A percentile compares a stretch with the other conserved stretches of the same genome.
These are phyloP conservation scores for Eucalyptus fibrosa DNA, from an alignment of 345 rosid species.

Conservation along the genomic window DNA sequence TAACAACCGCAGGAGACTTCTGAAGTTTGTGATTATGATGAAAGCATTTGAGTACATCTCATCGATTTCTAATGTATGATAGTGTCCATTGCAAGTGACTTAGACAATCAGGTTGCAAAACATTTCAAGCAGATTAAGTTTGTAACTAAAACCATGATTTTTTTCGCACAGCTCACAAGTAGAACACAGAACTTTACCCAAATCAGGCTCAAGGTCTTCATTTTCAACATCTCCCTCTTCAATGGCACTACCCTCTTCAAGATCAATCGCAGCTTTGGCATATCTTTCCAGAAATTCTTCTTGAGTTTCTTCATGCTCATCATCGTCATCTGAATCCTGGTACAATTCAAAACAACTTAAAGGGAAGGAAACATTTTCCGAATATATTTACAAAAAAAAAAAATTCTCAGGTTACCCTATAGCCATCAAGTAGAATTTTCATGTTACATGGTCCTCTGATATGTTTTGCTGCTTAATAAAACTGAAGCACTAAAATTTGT, in stretches of 20 bases:
- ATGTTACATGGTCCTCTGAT: background rate
- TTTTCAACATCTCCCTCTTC: slow-evolving; percentile 73
- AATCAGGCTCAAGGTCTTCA: slow-evolving; percentile 46
- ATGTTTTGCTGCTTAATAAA: background rate
- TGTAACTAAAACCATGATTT: background rate
- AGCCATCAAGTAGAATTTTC: background rate
- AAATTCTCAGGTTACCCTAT: background rate
- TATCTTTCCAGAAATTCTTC: slow-evolving; percentile 79
- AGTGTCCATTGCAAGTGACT: background rate
- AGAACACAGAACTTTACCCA: slow-evolving; percentile 31
- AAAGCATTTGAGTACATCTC: background rate
- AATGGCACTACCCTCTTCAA: slow-evolving; percentile 27
- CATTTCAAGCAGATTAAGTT: background rate
- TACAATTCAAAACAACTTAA: background rate
- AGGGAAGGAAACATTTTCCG: background rate
- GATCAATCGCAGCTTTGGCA: slow-evolving; percentile 59
- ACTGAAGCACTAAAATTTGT: background rate
- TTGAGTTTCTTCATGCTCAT: slow-evolving; percentile 73
- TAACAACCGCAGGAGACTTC: background rate
- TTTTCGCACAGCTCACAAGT: background rate
- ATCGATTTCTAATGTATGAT: background rate
- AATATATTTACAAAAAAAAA: background rate
- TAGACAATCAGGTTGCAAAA: background rate
- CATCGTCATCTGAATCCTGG: slow-evolving; percentile 65
- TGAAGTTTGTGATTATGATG: background rate